Evolutionary conservation across 345 rosid species (phyloP).

Genomic region (Citrus glauca): DNA sequence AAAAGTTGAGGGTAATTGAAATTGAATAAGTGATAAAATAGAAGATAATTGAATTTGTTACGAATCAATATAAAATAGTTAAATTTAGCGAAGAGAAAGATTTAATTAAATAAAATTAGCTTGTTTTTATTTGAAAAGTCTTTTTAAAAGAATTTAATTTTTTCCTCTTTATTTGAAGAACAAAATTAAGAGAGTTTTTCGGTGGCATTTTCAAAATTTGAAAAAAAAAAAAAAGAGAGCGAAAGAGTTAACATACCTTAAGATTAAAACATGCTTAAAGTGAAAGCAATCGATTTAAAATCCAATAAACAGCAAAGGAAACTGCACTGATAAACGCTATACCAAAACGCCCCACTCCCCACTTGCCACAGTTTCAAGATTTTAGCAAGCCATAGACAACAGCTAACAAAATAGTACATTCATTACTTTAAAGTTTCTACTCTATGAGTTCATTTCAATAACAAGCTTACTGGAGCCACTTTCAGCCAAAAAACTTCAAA

Average conservation of each 20-base stretch:
- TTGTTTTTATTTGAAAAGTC: too few relatives aligned
- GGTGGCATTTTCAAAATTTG: too few relatives aligned
- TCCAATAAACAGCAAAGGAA: background rate
- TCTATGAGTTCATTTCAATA: background rate
- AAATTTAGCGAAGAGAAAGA: fast-evolving
- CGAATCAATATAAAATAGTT: too few relatives aligned
- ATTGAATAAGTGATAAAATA: too few relatives aligned
- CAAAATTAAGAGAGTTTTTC: too few relatives aligned
- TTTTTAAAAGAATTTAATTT: too few relatives aligned
- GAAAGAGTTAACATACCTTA: too few relatives aligned
- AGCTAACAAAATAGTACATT: background rate
- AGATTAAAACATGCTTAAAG: too few relatives aligned
- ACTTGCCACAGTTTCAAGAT: background rate
- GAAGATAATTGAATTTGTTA: too few relatives aligned
- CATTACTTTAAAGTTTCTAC: slow-evolving; percentile 8
- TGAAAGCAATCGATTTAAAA: background rate
- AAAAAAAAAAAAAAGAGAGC: fast-evolving
- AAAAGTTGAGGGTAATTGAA: too few relatives aligned
- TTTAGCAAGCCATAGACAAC: background rate
- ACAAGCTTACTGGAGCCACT: slow-evolving; percentile 20
- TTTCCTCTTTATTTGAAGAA: too few relatives aligned
- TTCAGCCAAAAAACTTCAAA: background rate
- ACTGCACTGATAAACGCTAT: background rate
- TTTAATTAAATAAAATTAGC: too few relatives aligned
- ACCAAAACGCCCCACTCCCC: background rate